Evolutionary conservation across 2,329 filamentous ascomycete genomes (phyloP), one percentile per base, ranked within the genome.

Genomic region (Daldinia sp.): DNA sequence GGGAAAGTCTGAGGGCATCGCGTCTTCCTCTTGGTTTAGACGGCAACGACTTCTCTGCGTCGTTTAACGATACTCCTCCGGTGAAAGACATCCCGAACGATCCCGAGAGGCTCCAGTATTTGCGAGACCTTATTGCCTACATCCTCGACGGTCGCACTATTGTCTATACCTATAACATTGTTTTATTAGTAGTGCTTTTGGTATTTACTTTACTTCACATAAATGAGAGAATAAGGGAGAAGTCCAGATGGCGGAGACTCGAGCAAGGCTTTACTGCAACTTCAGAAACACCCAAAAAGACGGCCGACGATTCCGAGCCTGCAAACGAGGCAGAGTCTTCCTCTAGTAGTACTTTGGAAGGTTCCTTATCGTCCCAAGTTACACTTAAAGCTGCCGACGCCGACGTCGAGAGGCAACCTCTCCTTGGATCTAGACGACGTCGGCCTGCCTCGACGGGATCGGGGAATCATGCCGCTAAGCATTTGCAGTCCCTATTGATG

Each of bases 401-500:
- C 12, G 80, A 82, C 23, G 28, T 80, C 6, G 81, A 83, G 68
- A 74, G 77, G 4, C 74, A 78, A 35, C 81, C 81, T 3, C 73
- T 82, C 4, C 71, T 82, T 13, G 65, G 71, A 28, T 30, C 9
- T 20, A 63, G 48, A 6, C 55, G 20, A 39, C 58, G 35, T 6
- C 56, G 42, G 7, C 15, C 51, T 41, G 15, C 37, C 2, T 26
- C 64, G 10, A 44, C 18, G 5, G 35, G 35, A 12, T 48, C 41
- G 30, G 41, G 63, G 28, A 46, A n/a, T 39, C 28, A 37, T n/a
- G 53, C 60, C 33, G 4, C 61, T 54, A 61, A 48, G 39, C 18
- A 30, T n/a, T 12, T 72, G 6, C 60, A 48, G 18, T 71, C 66
- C 30, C 78, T 77, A 73, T 75, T 89, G 15, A 84, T 86, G 67